Conservation (phyloP, 345 rosid species). For the Gossypium arboreum region DNA sequence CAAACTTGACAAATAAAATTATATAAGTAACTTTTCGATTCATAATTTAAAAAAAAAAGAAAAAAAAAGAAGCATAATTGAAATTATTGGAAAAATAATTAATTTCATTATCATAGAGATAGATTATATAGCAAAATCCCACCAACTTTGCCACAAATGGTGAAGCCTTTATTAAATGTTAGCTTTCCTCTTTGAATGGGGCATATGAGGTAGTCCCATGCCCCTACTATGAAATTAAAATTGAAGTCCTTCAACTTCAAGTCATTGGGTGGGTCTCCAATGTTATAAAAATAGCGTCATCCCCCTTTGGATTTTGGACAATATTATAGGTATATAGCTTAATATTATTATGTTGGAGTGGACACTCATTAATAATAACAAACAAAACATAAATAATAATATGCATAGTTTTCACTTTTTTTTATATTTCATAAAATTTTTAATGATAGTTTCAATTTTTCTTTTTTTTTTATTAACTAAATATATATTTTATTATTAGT, state of each 20-base stretch:
- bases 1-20: too few species aligned
- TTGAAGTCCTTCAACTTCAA: constrained; percentile 4
- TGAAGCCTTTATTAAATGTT: not conserved
- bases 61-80: not conserved
- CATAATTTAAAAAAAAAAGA: too few species aligned
- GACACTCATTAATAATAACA: not conserved
- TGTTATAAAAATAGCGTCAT: not conserved
- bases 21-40: too few species aligned
- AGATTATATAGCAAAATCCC: not conserved
- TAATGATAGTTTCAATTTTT: not conserved
- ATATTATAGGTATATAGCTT: not conserved
- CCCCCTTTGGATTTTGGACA: not conserved
- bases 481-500: not conserved
- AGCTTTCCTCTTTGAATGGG: not conserved
- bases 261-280: constrained; percentile 4
- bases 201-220: not conserved
- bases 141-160: not conserved
- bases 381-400: too few species aligned
- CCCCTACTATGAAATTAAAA: not conserved
- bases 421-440: not conserved
- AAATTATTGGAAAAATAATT: not conserved
- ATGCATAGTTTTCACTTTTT: not conserved
- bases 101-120: not conserved
- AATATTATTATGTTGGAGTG: not conserved
- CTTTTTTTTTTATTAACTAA: not conserved